Evolutionary conservation across 2,329 filamentous ascomycete species (phyloP).

Genomic region (Chaetomiaceae sp.): DNA sequence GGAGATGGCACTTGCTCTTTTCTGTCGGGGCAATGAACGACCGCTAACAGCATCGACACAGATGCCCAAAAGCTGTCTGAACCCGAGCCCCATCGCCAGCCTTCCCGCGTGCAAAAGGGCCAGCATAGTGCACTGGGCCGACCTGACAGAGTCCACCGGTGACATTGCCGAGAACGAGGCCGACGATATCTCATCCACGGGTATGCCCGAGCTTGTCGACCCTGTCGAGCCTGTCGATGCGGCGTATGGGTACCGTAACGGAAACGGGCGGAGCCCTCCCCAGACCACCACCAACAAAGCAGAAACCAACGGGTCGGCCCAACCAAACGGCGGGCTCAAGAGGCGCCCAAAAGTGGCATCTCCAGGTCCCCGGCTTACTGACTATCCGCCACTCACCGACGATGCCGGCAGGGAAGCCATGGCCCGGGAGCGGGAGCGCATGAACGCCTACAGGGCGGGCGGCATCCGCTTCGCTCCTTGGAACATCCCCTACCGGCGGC

Average conservation of each 20-base stretch:
- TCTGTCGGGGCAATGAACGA: too few species aligned
- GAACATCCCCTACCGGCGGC: constrained; percentile 64
- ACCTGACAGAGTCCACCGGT: constrained; percentile 16
- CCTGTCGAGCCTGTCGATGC: too few species aligned
- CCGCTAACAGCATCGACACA: background rate
- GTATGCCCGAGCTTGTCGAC: background rate
- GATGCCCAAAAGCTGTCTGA: background rate
- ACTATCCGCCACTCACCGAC: constrained; percentile 21
- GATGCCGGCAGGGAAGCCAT: constrained; percentile 14
- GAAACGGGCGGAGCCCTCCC: background rate
- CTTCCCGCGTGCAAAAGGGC: background rate
- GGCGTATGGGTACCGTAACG: background rate
- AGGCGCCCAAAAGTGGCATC: background rate
- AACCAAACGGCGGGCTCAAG: background rate
- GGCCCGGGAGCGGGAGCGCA: constrained; percentile 18
- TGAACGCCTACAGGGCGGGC: constrained; percentile 27
- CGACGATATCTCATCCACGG: constrained; percentile 2
- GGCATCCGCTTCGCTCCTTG: constrained; percentile 81
- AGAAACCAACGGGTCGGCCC: background rate
- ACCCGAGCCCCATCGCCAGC: background rate
- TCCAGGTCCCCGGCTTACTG: background rate
- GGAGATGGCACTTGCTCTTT: too few species aligned
- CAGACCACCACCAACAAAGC: background rate
- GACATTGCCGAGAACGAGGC: constrained; percentile 20
- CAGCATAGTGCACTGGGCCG: background rate